Evolutionary conservation across 1,284 basidiomycete species (phyloP), one percentile per base, ranked within the genome.

Genomic region (Malassezia japonica): DNA sequence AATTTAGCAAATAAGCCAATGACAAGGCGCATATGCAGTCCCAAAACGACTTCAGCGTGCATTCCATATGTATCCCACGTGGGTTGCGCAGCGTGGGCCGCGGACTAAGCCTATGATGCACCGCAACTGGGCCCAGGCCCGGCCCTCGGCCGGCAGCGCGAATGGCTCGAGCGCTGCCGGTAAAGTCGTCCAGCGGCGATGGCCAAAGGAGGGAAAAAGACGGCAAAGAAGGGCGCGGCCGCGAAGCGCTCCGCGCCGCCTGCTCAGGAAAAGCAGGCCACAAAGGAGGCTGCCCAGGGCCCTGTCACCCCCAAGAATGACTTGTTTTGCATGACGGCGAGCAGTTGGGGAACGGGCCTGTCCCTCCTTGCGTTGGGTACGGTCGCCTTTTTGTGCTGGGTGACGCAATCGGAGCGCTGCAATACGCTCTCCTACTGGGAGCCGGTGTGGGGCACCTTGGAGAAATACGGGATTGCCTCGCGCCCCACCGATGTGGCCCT

Each of bases 151-250:
- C n/a, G n/a, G 15, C 13, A 33, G 32, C 32, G 32, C 32, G 32
- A 33, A 33, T 33, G 32, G 32, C 32, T 33, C 32, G 32, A 33
- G 32, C 32, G 32, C n/a, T 33, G 13, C 32, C 15, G 6, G n/a
- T 16, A 9, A 2, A 33, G 15, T 16, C n/a, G n/a, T n/a, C n/a
- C n/a, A 25, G 7, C 16, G 6, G 21, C 16, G 27, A 48, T 50
- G 48, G 34, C 38, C 35, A 50, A 50, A 27, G 40, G 40, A 20
- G 10, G 7, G 6, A 41, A 37, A 21, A 29, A 24, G 23, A 20
- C 41, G 12, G 23, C 13, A 3, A 35, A 44, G n/a, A 50, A 44
- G 25, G 24, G 16, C 20, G 28, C 24, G 4, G 20, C 46, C 18
- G 4, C 24, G 5, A 47, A 47, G 34, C 44, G 44, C 13, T 13